Conservation (phyloP, 2,329 filamentous ascomycete genomes). For the Aspergillus uvarum region DNA sequence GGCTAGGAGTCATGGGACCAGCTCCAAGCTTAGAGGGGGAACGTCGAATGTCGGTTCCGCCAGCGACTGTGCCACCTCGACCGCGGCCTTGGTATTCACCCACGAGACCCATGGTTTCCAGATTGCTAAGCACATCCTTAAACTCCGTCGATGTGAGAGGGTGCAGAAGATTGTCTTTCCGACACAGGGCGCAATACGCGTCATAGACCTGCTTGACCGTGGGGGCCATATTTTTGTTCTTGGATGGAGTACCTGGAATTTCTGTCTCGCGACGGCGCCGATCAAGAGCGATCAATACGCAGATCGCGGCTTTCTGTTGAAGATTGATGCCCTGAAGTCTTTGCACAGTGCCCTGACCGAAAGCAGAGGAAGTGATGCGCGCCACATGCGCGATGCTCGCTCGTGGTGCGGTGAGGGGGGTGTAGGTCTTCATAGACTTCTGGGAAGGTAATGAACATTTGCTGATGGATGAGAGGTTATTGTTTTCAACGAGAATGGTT, state of each 20-base stretch:
- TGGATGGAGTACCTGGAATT: conserved; percentile 57
- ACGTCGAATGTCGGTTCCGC: conserved; percentile 51
- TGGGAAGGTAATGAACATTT: conserved; percentile 42
- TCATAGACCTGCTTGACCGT: conserved; percentile 82
- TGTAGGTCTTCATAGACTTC: conserved; percentile 55
- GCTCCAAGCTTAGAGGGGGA: conserved; percentile 69
- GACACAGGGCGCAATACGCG: conserved; percentile 80
- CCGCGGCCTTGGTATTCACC: conserved; percentile 68
- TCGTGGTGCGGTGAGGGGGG: conserved; percentile 76
- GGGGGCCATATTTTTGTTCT: conserved; percentile 61
- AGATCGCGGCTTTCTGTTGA: conserved; percentile 93
- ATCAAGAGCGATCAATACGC: conserved; percentile 83
- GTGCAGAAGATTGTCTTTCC: conserved; percentile 81
- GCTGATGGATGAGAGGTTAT: conserved; percentile 63
- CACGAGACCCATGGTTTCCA: conserved; percentile 84
- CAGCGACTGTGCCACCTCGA: conserved; percentile 60
- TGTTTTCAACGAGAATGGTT: conserved; percentile 75
- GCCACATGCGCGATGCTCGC: conserved; percentile 89
- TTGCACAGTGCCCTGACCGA: conserved; percentile 83
- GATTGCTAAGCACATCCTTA: conserved; percentile 81
- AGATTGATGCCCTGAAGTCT: conserved; percentile 85
- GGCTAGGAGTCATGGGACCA: conserved; percentile 51
- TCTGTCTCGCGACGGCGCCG: conserved; percentile 59
- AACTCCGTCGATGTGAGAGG: conserved; percentile 91
- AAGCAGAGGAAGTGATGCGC: conserved; percentile 82